Conservation (phyloP, 1,284 basidiomycete species). For the Ganoderma leucocontextum region DNA sequence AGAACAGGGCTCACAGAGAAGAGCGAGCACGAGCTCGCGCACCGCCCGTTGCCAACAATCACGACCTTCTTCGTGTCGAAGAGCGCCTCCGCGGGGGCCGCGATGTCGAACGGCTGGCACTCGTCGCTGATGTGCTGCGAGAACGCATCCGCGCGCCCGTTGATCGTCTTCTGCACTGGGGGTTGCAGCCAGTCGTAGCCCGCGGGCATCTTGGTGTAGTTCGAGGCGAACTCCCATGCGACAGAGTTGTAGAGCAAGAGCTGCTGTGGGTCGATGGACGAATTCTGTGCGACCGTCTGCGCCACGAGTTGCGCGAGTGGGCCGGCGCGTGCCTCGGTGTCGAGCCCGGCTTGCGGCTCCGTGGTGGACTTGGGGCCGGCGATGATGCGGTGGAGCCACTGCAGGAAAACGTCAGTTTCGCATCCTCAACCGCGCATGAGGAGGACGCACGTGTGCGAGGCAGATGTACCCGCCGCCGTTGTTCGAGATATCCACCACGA, state of each 20-base stretch:
- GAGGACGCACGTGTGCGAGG: conserved; percentile 58
- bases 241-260: conserved; percentile 58
- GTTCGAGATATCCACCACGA: conserved; percentile 68
- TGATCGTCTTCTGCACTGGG: conserved; percentile 49
- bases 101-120: conserved; percentile 60
- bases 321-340: conserved; percentile 59
- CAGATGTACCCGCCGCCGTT: conserved; percentile 72
- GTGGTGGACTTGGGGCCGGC: conserved; percentile 60
- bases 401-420: conserved; percentile 1
- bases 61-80: conserved; percentile 62
- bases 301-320: conserved; percentile 61
- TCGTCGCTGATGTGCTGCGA: conserved; percentile 63
- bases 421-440: neutral
- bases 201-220: conserved; percentile 53
- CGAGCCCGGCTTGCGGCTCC: conserved; percentile 64
- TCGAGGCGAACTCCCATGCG: conserved; percentile 57
- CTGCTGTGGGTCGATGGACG: conserved; percentile 51
- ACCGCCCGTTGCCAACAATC: conserved; percentile 64
- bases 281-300: conserved; percentile 49
- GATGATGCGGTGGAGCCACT: conserved; percentile 72
- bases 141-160: conserved; percentile 57
- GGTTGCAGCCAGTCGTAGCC: conserved; percentile 57
- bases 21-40: conserved; percentile 65
- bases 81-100: conserved; percentile 53
- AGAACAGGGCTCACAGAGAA: conserved; percentile 52